Conservation (phyloP, 2,329 filamentous ascomycete species). For the Aspergillus pseudoterreus region DNA sequence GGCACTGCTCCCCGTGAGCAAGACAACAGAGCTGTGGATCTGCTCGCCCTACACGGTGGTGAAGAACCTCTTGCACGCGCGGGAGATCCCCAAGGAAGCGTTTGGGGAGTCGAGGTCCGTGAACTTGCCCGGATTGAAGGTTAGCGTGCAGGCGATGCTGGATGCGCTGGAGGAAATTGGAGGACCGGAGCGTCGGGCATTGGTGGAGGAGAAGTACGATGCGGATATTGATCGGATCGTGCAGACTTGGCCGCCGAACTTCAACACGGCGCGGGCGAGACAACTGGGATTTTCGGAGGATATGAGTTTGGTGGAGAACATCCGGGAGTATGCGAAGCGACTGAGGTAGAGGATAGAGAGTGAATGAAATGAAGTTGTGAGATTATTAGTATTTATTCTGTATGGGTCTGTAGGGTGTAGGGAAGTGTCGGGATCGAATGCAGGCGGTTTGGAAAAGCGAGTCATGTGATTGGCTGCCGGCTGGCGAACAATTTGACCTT, state of each 20-base stretch:
- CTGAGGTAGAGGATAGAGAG: background rate
- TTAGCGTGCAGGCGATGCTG: constrained; percentile 59
- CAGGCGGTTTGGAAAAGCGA: constrained; percentile 36
- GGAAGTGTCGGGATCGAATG: constrained; percentile 32
- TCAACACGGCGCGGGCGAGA: constrained; percentile 53
- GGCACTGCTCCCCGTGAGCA: constrained; percentile 49
- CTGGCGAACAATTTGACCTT: constrained; percentile 44
- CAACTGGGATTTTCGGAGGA: constrained; percentile 45
- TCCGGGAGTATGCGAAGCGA: constrained; percentile 33
- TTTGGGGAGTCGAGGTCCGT: constrained; percentile 53
- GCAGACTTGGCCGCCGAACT: constrained; percentile 57
- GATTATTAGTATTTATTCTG: no score
- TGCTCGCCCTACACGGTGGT: constrained; percentile 54
- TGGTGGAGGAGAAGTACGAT: constrained; percentile 55
- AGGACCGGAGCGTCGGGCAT: constrained; percentile 51
- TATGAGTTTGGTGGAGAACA: constrained; percentile 39
- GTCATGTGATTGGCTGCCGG: constrained; percentile 44
- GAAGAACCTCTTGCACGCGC: constrained; percentile 52
- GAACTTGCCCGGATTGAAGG: constrained; percentile 54
- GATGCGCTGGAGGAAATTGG: constrained; percentile 55
- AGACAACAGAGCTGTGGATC: constrained; percentile 55
- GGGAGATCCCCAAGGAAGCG: constrained; percentile 47
- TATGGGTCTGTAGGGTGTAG: background rate
- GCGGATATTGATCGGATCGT: constrained; percentile 55
- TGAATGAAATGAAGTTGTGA: background rate